Evolutionary conservation across 164 flowering plant genomes (phyloP), one percentile per base, ranked within the genome.

Genomic region (Euptelea pleiosperma): DNA sequence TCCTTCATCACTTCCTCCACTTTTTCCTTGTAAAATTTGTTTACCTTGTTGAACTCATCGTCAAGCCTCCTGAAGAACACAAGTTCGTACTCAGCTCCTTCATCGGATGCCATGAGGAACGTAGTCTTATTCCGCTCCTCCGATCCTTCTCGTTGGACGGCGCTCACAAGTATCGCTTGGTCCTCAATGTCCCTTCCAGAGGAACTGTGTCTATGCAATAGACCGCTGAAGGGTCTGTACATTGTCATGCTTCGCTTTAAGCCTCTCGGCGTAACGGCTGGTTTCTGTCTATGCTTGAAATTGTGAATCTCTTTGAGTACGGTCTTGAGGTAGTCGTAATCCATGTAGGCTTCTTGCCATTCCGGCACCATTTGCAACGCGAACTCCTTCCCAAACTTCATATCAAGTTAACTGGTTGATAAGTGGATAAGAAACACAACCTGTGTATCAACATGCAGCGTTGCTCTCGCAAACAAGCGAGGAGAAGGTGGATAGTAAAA

Each of bases 351-450:
- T 51, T 60, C 75, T 31, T 78, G 79, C 94, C 94, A 86, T 71
- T 86, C 94, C 7, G 80, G 86, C 71, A 84, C 90, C 90, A 82
- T 79, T 58, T 87, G 86, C 1, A 81, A 56, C 10, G 51, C n/a
- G 2, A 84, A 77, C 46, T 87, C 88, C 52, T 81, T 84, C 25
- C 86, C 90, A 45, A 86, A 86, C 80, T 84, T 86, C 94, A 86
- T 86, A 33, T 57, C 45, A n/a, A n/a, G n/a, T n/a, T n/a, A n/a
- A n/a, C n/a, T n/a, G n/a, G n/a, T n/a, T n/a, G n/a, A n/a, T n/a
- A n/a, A n/a, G n/a, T n/a, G n/a, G n/a, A n/a, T n/a, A n/a, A n/a
- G n/a, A n/a, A n/a, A n/a, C n/a, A n/a, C n/a, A n/a, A n/a, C n/a
- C n/a, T n/a, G n/a, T n/a, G n/a, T n/a, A n/a, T n/a, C n/a, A n/a